Conservation (phyloP, 495 filamentous ascomycete genomes). For the Tuber melanosporum region DNA sequence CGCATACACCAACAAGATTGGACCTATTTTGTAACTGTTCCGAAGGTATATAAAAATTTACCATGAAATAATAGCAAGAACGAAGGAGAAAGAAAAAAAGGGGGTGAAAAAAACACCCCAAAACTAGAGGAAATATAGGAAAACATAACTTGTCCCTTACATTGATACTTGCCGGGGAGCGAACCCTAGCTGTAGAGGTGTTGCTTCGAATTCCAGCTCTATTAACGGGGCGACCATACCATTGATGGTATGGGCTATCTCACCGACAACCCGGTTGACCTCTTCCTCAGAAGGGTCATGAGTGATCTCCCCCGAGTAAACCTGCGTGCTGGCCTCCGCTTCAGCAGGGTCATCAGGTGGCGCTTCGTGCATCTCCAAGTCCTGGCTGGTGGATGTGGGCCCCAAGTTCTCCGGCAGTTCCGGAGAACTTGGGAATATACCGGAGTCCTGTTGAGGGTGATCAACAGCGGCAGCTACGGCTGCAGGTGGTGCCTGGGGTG, state of each 20-base stretch:
- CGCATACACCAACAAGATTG: background rate
- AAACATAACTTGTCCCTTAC: background rate
- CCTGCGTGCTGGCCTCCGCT: background rate
- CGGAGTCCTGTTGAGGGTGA: background rate
- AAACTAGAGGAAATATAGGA: background rate
- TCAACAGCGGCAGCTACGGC: background rate
- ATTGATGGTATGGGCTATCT: background rate
- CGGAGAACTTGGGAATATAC: background rate
- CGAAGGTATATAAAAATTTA: background rate
- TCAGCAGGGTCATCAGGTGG: background rate
- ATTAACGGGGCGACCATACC: background rate
- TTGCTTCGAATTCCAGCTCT: background rate
- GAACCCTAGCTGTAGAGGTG: background rate
- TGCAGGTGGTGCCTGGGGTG: background rate
- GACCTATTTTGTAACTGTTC: background rate
- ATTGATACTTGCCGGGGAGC: background rate
- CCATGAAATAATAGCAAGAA: background rate
- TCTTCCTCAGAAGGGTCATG: background rate
- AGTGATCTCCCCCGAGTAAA: background rate
- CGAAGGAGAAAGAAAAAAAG: background rate
- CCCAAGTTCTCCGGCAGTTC: background rate
- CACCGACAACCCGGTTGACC: background rate
- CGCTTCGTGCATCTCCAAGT: constrained; percentile 1
- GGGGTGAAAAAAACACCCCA: background rate
- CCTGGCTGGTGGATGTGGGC: background rate